Evolutionary conservation across 139 green algal genomes (phyloP).

Genomic region (Raphidocelis subcapitata): DNA sequence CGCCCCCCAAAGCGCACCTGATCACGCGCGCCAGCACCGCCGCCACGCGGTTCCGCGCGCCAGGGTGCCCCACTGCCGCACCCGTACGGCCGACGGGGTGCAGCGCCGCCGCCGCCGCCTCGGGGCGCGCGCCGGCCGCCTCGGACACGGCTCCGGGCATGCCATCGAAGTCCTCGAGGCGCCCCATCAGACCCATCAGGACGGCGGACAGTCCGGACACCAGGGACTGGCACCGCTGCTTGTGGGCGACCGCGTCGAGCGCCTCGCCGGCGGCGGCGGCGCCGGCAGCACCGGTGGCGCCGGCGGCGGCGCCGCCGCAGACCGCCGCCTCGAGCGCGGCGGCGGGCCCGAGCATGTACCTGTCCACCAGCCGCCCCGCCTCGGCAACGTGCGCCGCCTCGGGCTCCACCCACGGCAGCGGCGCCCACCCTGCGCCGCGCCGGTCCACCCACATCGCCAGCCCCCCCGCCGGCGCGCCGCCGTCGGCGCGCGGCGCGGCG

Average conservation of each 20-base stretch:
- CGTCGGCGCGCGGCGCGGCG: constrained; percentile 8
- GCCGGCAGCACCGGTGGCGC: background rate
- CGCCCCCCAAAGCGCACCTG: no score
- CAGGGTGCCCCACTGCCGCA: background rate
- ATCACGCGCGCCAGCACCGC: constrained; percentile 13
- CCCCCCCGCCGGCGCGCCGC: background rate
- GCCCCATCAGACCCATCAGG: constrained; percentile 11
- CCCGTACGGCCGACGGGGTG: constrained; percentile 10
- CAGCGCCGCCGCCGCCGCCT: background rate
- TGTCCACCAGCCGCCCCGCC: constrained; percentile 19
- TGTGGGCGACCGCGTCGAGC: background rate
- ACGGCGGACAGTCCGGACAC: constrained; percentile 19
- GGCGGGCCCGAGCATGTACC: constrained; percentile 24
- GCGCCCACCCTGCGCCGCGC: constrained; percentile 6
- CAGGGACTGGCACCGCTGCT: constrained; percentile 5
- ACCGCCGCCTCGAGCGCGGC: constrained; percentile 8
- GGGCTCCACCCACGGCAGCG: constrained; percentile 2
- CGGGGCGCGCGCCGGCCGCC: background rate
- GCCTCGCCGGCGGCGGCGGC: background rate
- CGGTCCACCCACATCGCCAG: constrained; percentile 19
- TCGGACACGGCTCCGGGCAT: background rate
- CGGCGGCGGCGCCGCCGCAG: constrained; percentile 12
- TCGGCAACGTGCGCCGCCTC: background rate
- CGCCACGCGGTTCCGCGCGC: constrained; percentile 14
- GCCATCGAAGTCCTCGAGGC: constrained; percentile 39